Evolutionary conservation across 1,284 basidiomycete species (phyloP), one percentile per base, ranked within the genome.

Genomic region (Moniliophthora roreri): DNA sequence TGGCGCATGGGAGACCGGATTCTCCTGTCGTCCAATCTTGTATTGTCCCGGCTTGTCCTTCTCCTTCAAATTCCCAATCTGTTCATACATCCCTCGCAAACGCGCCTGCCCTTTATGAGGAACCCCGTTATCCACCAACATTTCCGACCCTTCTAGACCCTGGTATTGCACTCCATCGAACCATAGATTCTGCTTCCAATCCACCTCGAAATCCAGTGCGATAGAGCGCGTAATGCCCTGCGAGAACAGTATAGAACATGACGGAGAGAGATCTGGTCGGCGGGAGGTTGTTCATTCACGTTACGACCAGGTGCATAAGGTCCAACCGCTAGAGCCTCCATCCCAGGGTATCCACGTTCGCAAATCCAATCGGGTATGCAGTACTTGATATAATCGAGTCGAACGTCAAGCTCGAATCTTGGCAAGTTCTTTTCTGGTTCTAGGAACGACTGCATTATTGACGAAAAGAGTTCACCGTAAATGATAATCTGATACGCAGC

Each of bases 351-450:
- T 16, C 23, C 41, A 13, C 39, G 24, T 13, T 36, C 23, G 37
- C 40, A 51, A 16, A 35, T 38, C 50, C 40, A 51, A 15, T 51
- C 39, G 32, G 50, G 40, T 11, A 51, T 51, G 26, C 50, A 51
- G 35, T 44, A 51, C 28, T 51, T 51, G 50, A 51, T 51, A 44
- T 51, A 45, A 40, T 51, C 40, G 34, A 45, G 40, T 34, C 50
- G 40, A 6, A 51, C 50, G 28, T 51, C 39, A 24, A 51, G 26
- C 23, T 51, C 40, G n/a, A 45, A 15, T 13, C 32, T 32, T 32
- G 46, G 46, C 11, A 42, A 11, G 15, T 51, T 40, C 34, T 13
- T 39, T 10, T 44, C 15, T 2, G 37, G 26, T 13, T 51, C 50
- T 11, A 45, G 18, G 23, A 41, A 51, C 3, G 50, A 23, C 23